Percentiles rank a stretch among this genome's conserved stretches.
Evolutionary conservation across 1,284 basidiomycete species (phyloP).

Genomic region (Tremellales sp.): DNA sequence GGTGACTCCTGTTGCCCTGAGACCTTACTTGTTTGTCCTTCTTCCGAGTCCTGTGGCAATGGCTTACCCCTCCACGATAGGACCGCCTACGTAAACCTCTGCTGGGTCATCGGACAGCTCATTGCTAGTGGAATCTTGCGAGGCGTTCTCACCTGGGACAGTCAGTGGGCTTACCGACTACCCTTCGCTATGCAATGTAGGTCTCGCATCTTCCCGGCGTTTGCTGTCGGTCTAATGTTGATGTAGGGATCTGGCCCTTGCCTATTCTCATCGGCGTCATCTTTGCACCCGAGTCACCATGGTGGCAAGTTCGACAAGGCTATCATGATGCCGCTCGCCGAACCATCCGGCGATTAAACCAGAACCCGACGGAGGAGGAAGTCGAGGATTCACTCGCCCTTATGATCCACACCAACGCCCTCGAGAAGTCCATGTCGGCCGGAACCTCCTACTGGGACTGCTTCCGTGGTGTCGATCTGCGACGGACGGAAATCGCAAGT

Average conservation of each 20-base stretch:
- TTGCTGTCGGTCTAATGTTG: too few relatives aligned
- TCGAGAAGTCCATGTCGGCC: constrained; percentile 41
- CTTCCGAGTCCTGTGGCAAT: constrained; percentile 10
- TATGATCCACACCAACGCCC: constrained; percentile 48
- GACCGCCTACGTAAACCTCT: constrained; percentile 49
- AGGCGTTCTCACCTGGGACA: constrained; percentile 26
- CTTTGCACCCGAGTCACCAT: constrained; percentile 37
- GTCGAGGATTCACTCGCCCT: constrained; percentile 38
- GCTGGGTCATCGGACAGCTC: constrained; percentile 43
- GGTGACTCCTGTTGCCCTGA: constrained; percentile 48
- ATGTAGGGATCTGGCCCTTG: constrained; percentile 44
- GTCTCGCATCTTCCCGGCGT: too few relatives aligned
- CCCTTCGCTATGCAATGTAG: constrained; percentile 51
- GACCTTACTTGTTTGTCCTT: constrained; percentile 44
- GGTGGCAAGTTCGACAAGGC: constrained; percentile 7
- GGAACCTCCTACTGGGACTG: constrained; percentile 46
- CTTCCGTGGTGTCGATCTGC: constrained; percentile 47
- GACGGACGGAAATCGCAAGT: constrained; percentile 48
- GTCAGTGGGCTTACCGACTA: constrained; percentile 31
- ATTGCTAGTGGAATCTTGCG: constrained; percentile 45
- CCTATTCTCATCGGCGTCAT: constrained; percentile 36
- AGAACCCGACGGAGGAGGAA: constrained; percentile 1
- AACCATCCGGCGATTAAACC: constrained; percentile 29
- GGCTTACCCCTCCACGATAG: constrained; percentile 7
- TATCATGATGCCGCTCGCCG: constrained; percentile 38